Evolutionary conservation across 2,329 filamentous ascomycete species (phyloP), one percentile per base, ranked within the genome.

Genomic region (Ceratocystis ficicola): DNA sequence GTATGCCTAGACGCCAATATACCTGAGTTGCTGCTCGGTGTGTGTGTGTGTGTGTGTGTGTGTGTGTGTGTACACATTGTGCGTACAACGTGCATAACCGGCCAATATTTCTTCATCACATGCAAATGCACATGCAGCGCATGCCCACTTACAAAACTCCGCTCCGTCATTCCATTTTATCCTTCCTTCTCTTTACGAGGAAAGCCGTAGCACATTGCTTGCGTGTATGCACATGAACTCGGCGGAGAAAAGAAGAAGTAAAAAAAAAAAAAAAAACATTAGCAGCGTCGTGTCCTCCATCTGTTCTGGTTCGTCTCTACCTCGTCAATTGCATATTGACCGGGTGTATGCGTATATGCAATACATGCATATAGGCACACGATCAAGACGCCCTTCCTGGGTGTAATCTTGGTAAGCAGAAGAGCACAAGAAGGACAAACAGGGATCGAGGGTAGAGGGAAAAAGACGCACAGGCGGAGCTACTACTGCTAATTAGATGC

Each of bases 381-480:
- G 36, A 41, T 10, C 36, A 41, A 12, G 36, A 41, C 36, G 36
- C 36, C 36, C 36, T 36, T 36, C 7, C 7, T 36, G 32, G 32
- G 32, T 36, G 32, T 25, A 25, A 2, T 25, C 22, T 25, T 25
- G 22, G 22, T 25, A 10, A 41, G 36, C 2, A 41, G 10, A 41
- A 41, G 36, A 2, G 36, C 36, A 41, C 12, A 12, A 12, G 36
- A 41, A 12, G 8, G 8, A 41, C 3, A 41, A 41, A 8, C 36
- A 41, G 10, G 36, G 36, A 41, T 41, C 8, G 0, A 41, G 36
- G 36, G 8, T 41, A 64, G n/a, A 12, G 44, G 36, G 46, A 57
- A 41, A 65, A 32, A 48, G 17, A 20, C 32, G 30, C 52, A 57
- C 52, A 57, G 52, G 52, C 52, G 52, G 52, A 57, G 52, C 52